These are phyloP conservation scores for Pseudogymnoascus sp. DNA, from an alignment of 2,329 filamentous ascomycete genomes.

Conservation along the genomic window DNA sequence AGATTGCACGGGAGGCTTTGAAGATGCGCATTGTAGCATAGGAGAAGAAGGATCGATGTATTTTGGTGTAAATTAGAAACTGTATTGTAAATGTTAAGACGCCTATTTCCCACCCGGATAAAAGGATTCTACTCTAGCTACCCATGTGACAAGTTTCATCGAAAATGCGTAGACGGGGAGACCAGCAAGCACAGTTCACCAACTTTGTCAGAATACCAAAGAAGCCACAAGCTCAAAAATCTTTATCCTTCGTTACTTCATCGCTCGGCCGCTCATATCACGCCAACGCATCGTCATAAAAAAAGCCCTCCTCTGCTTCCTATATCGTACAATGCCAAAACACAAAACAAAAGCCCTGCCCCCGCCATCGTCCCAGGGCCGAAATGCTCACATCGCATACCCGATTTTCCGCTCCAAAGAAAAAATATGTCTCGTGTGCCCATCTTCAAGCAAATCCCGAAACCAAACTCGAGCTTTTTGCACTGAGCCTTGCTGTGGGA, in stretches of 20 bases:
- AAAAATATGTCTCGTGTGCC: not conserved
- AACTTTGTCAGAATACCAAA: not conserved
- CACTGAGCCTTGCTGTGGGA: not conserved
- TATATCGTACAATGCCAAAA: constrained; percentile 1
- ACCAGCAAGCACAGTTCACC: not conserved
- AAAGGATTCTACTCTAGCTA: not conserved
- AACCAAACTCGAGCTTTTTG: not conserved
- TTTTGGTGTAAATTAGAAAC: constrained; percentile 10
- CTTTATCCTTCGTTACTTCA: constrained; percentile 1
- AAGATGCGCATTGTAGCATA: constrained; percentile 23
- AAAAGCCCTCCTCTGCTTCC: not conserved
- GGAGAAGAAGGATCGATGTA: not conserved
- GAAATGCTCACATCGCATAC: not conserved
- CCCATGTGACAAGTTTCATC: not conserved
- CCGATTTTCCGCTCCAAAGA: not conserved
- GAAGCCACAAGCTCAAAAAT: not conserved
- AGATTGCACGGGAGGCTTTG: constrained; percentile 66
- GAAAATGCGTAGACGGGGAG: not conserved
- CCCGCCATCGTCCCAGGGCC: not conserved
- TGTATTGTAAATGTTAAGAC: constrained; percentile 10
- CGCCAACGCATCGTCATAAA: not conserved
- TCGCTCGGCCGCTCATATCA: constrained; percentile 7
- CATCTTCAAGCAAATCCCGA: not conserved
- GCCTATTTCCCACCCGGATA: not conserved
- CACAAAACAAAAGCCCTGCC: not conserved